phyloP scores from a whole-genome alignment of 139 green algal genomes.

The Chlorella sp. region DNA sequence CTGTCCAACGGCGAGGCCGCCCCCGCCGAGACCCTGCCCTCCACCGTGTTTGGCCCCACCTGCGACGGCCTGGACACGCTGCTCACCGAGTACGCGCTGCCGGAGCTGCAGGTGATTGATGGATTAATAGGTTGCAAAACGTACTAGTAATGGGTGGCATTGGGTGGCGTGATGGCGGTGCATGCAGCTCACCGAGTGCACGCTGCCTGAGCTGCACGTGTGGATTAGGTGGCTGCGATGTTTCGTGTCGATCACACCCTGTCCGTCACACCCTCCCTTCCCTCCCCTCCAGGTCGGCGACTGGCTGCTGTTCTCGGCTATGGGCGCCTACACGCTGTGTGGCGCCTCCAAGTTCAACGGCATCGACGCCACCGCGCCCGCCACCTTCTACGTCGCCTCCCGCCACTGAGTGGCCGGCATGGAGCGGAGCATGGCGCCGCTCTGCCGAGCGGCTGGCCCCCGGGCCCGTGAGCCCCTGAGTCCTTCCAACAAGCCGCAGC shows the following conservation, averaged over 20 bases:
- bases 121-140: too few species aligned
- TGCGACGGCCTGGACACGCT: constrained; percentile 82
- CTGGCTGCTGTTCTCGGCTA: constrained; percentile 91
- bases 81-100: constrained; percentile 36
- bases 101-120: constrained; percentile 57
- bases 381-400: constrained; percentile 59
- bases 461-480: too few species aligned
- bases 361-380: constrained; percentile 46
- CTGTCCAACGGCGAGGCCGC: constrained; percentile 23
- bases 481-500: too few species aligned
- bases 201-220: too few species aligned
- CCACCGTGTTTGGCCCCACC: constrained; percentile 89
- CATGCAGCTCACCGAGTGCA: too few species aligned
- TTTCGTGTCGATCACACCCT: too few species aligned
- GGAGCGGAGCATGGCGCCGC: constrained; percentile 2
- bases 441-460: neutral
- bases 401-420: neutral
- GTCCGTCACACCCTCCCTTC: neutral
- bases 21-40: constrained; percentile 29
- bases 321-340: constrained; percentile 93
- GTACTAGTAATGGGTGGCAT: too few species aligned
- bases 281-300: constrained; percentile 72
- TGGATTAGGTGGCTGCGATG: too few species aligned
- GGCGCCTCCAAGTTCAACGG: constrained; percentile 89
- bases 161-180: too few species aligned